Percentiles rank a stretch among this genome's conserved stretches.
phyloP scores from a whole-genome alignment of 352 stramenopile species.

The Pythium aquatile region DNA sequence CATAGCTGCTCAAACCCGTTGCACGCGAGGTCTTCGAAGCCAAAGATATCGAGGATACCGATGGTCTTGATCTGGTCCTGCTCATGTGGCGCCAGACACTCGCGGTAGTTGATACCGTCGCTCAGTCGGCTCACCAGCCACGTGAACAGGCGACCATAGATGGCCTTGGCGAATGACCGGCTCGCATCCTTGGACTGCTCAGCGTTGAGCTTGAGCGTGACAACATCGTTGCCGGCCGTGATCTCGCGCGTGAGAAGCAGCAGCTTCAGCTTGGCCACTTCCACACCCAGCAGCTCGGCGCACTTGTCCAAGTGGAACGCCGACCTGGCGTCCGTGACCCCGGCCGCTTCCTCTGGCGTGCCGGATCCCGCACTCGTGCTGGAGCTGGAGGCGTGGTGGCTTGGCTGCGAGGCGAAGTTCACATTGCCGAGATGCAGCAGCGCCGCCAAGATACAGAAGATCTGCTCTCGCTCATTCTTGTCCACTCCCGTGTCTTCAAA shows the following conservation, averaged over 20 bases:
- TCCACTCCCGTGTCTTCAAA: conserved; percentile 74
- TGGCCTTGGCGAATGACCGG: conserved; percentile 94
- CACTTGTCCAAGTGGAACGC: conserved; percentile 72
- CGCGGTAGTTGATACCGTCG: conserved; percentile 76
- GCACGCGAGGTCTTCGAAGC: conserved; percentile 78
- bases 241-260: conserved; percentile 91
- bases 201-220: conserved; percentile 73
- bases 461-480: conserved; percentile 40
- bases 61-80: conserved; percentile 65
- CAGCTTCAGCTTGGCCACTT: conserved; percentile 72
- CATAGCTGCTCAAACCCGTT: conserved; percentile 89
- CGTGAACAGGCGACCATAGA: conserved; percentile 96
- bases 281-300: conserved; percentile 87
- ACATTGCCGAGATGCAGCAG: conserved; percentile 96
- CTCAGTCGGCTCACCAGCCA: conserved; percentile 91
- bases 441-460: conserved; percentile 84
- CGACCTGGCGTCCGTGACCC: conserved; percentile 34
- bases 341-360: conserved; percentile 47
- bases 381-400: neutral
- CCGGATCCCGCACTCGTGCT: conserved; percentile 18
- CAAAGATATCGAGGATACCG: conserved; percentile 89
- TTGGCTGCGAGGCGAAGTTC: conserved; percentile 53
- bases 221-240: conserved; percentile 88
- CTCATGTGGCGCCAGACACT: conserved; percentile 38
- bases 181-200: conserved; percentile 87